phyloP scores from a whole-genome alignment of 331 rosid species.

The Quercus tomentella region DNA sequence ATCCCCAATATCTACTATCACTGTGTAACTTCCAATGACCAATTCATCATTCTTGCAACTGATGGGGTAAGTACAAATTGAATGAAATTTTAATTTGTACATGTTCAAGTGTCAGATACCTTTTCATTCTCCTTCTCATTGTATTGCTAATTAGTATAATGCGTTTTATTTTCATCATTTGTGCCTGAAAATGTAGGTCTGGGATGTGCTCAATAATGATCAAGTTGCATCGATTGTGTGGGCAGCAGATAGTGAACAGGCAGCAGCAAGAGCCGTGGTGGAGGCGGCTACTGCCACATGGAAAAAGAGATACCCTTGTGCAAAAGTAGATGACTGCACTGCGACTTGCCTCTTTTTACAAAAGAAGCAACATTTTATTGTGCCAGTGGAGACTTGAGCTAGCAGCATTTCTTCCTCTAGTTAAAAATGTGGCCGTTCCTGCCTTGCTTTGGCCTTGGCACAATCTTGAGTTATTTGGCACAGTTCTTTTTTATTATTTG shows the following conservation, averaged over 20 bases:
- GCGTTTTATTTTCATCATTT: not conserved
- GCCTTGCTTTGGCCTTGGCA: not conserved
- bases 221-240: constrained; percentile 61
- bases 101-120: not conserved
- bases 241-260: constrained; percentile 42
- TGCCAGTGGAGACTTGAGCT: not conserved
- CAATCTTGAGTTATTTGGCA: not conserved
- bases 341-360: constrained; percentile 55
- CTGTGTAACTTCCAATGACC: constrained; percentile 41
- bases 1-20: constrained; percentile 46
- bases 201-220: constrained; percentile 70
- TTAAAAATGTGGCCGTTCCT: not conserved
- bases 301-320: constrained; percentile 38
- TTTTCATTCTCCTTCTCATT: not conserved
- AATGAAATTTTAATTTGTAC: not conserved
- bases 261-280: constrained; percentile 54
- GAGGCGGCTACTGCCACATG: constrained; percentile 58
- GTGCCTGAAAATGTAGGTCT: constrained; percentile 34
- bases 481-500: not conserved
- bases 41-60: constrained; percentile 64
- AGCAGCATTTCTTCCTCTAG: not conserved
- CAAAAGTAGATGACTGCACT: constrained; percentile 64
- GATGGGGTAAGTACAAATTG: constrained; percentile 51
- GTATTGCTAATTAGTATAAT: not conserved
- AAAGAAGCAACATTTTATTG: constrained; percentile 1